phyloP scores from a whole-genome alignment of 306 rosid species.

The Quercus aquifolioides region DNA sequence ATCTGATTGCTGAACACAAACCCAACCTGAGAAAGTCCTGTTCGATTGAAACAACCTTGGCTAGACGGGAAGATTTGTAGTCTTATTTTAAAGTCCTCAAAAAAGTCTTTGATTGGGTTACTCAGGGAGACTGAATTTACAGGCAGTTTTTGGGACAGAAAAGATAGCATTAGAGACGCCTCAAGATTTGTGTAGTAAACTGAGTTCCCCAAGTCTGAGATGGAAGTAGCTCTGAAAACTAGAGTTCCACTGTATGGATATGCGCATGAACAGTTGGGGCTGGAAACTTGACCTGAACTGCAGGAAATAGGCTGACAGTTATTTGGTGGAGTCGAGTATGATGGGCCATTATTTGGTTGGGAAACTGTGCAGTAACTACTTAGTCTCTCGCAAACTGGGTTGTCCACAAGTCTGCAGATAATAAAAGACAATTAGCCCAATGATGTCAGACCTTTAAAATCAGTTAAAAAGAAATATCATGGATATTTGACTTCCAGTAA shows the following conservation, averaged over 20 bases:
- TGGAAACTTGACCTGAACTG: conserved; percentile 24
- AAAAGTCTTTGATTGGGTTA: conserved; percentile 13
- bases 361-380: conserved; percentile 37
- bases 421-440: background rate
- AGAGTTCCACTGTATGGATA: conserved; percentile 64
- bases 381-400: conserved; percentile 41
- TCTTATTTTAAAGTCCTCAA: conserved; percentile 32
- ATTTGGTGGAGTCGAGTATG: conserved; percentile 22
- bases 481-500: background rate
- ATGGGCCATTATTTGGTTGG: background rate
- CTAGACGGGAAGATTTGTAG: conserved; percentile 50
- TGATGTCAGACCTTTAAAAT: background rate
- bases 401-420: conserved; percentile 47
- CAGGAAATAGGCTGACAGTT: conserved; percentile 43
- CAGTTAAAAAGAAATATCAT: too few relatives aligned
- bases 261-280: conserved; percentile 75
- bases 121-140: conserved; percentile 53
- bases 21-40: conserved; percentile 33
- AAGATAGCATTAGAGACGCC: conserved; percentile 5
- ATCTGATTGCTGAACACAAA: conserved; percentile 51
- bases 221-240: conserved; percentile 51
- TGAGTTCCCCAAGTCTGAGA: conserved; percentile 39
- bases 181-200: conserved; percentile 30
- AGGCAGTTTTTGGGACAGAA: conserved; percentile 1
- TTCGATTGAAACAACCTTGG: conserved; percentile 38